Evolutionary conservation across 108 stramenopile species (phyloP).

Genomic region (Fragilaria crotonensis): DNA sequence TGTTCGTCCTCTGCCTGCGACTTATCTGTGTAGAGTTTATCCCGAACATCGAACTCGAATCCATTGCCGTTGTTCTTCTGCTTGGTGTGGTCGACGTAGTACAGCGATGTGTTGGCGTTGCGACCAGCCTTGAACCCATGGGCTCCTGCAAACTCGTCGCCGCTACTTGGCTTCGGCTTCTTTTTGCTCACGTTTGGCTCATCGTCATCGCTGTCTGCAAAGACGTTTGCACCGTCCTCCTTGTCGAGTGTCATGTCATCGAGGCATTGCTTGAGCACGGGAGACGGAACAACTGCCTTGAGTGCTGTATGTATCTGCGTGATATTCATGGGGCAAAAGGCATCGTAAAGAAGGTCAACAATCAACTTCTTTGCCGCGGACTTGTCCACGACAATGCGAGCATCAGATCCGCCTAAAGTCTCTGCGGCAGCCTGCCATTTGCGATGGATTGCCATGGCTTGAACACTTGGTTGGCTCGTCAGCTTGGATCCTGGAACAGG

Average conservation of each 20-base stretch:
- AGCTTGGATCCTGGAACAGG: slow-evolving; percentile 5
- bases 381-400: slow-evolving; percentile 56
- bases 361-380: slow-evolving; percentile 63
- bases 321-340: slow-evolving; percentile 76
- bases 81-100: slow-evolving; percentile 69
- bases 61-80: slow-evolving; percentile 46
- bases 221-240: slow-evolving; percentile 23
- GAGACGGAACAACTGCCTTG: slow-evolving; percentile 55
- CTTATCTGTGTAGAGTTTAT: slow-evolving; percentile 33
- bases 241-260: slow-evolving; percentile 61
- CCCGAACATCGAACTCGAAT: slow-evolving; percentile 39
- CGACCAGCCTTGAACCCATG: slow-evolving; percentile 57
- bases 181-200: slow-evolving; percentile 24
- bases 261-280: slow-evolving; percentile 51
- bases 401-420: slow-evolving; percentile 53
- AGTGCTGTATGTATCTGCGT: slow-evolving; percentile 58
- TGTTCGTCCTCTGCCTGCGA: slow-evolving; percentile 35
- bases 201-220: slow-evolving; percentile 46
- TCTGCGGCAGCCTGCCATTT: slow-evolving; percentile 71
- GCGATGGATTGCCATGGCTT: slow-evolving; percentile 36
- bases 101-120: slow-evolving; percentile 48
- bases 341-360: slow-evolving; percentile 54
- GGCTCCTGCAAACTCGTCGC: slow-evolving; percentile 44
- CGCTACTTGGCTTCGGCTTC: slow-evolving; percentile 15
- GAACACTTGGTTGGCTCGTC: slow-evolving; percentile 10